phyloP scores from a whole-genome alignment of 2,329 filamentous ascomycete genomes.

The Colletotrichum cordylinicola region DNA sequence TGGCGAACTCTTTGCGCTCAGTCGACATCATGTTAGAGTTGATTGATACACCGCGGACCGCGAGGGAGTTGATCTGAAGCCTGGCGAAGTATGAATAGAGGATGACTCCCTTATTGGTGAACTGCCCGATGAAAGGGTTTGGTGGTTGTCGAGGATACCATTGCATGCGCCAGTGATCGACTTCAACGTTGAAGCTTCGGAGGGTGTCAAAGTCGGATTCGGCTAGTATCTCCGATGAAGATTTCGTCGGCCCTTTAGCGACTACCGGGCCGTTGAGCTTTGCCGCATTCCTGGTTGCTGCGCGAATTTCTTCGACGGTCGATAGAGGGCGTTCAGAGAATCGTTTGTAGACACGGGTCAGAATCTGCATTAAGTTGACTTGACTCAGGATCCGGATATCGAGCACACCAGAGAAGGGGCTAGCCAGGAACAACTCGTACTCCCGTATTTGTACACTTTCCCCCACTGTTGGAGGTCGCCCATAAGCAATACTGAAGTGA shows the following conservation, averaged over 20 bases:
- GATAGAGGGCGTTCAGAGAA: conserved; percentile 16
- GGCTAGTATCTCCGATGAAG: background rate
- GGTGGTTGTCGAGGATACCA: conserved; percentile 21
- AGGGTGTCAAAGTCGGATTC: conserved; percentile 41
- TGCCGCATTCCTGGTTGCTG: accelerated
- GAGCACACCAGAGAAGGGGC: conserved; percentile 24
- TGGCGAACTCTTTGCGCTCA: conserved; percentile 21
- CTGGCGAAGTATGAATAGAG: conserved; percentile 31
- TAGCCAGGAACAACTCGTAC: conserved; percentile 30
- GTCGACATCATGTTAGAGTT: background rate
- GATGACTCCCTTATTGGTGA: conserved; percentile 45
- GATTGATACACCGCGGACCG: background rate
- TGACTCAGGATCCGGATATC: conserved; percentile 26
- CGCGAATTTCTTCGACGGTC: background rate
- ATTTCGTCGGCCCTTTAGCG: too few relatives aligned
- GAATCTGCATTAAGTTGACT: conserved; percentile 25
- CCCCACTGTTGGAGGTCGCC: conserved; percentile 33
- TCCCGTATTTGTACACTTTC: conserved; percentile 24
- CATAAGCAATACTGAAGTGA: conserved; percentile 37
- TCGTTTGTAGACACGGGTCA: conserved; percentile 25
- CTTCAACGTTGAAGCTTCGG: conserved; percentile 44
- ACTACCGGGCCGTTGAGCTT: background rate
- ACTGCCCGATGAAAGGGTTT: conserved; percentile 33
- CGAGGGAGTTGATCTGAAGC: conserved; percentile 38
- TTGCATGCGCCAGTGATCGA: conserved; percentile 44